Evolutionary conservation across 768 basidiomycete species (phyloP), one percentile per base, ranked within the genome.

Genomic region (Serendipita indica): DNA sequence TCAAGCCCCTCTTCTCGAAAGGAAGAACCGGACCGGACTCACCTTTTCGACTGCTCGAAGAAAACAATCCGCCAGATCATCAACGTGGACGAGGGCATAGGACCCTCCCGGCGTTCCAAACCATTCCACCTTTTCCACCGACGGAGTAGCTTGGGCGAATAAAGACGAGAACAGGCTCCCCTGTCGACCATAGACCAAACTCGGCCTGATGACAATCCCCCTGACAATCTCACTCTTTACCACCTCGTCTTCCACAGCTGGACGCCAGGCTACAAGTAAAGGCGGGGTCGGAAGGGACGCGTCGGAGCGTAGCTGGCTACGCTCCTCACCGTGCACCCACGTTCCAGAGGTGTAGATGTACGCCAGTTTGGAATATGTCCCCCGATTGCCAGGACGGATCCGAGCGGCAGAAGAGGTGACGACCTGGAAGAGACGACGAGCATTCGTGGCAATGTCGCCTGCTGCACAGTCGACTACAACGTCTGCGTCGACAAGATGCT

Each of bases 331-430:
- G 62, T 74, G 71, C 6, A 74, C 69, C 76, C 75, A 77, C 0
- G 71, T 69, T 6, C 76, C 77, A 0, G 73, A 75, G 12, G 72
- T 72, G 63, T 73, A 73, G 62, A 78, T 74, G 64, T 72, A 78
- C 0, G 71, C 67, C 30, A 75, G 65, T 62, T 75, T 74, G 1
- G 74, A 68, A n/a, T n/a, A n/a, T 65, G 41, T 43, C 18, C 41
- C 41, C 18, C 7, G 7, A 0, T 71, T 67, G 35, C 63, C 62
- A 0, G 63, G 32, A 54, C 67, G 39, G 32, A 63, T 62, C 2
- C 34, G 34, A 34, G 67, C 69, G 60, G 74, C 69, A 22, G 74
- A 61, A 2, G 65, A 69, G 60, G 74, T 73, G 45, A 72, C 52
- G 2, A 62, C 66, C 5, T 66, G 60, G 18, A 72, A 62, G 18